phyloP scores from a whole-genome alignment of 345 rosid genomes.

The Passiflora organensis region DNA sequence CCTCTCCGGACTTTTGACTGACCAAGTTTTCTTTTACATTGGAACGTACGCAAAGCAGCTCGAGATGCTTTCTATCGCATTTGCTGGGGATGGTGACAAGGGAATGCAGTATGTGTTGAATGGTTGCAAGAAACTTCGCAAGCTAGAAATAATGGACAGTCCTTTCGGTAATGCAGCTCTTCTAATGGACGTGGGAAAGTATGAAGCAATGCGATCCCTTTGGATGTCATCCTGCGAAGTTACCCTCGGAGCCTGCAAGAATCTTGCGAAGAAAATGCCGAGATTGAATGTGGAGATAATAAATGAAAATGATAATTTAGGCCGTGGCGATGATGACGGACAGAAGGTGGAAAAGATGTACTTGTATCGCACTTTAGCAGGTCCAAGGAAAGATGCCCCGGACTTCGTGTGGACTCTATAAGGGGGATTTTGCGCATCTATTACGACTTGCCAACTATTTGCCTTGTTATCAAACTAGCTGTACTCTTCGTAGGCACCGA shows the following conservation, averaged over 20 bases:
- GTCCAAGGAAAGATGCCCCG: constrained; percentile 77
- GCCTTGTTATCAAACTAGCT: constrained; percentile 11
- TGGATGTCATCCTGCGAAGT: constrained; percentile 99
- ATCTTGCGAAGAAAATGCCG: constrained; percentile 62
- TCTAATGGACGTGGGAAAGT: constrained; percentile 72
- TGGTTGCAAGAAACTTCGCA: constrained; percentile 83
- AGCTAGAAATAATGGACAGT: constrained; percentile 84
- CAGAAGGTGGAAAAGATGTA: constrained; percentile 73
- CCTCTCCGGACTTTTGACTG: constrained; percentile 69
- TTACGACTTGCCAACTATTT: constrained; percentile 4
- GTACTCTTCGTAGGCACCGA: constrained; percentile 21
- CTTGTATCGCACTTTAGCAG: constrained; percentile 73
- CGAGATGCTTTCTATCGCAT: constrained; percentile 94
- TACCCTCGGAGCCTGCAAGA: constrained; percentile 85
- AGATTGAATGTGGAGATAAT: constrained; percentile 85
- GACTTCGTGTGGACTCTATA: constrained; percentile 61
- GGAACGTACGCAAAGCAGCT: constrained; percentile 80
- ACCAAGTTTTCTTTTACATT: constrained; percentile 75
- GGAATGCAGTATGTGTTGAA: constrained; percentile 83
- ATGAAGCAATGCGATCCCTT: constrained; percentile 99
- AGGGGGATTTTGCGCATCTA: constrained; percentile 13
- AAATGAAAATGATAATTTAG: constrained; percentile 47
- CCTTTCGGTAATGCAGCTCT: constrained; percentile 88
- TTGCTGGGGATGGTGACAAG: constrained; percentile 80
- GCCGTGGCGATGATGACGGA: constrained; percentile 26